A percentile compares a stretch with the other conserved stretches of the same genome.
Evolutionary conservation across 2,329 filamentous ascomycete species (phyloP).

Genomic region (Colletotrichum kahawae): DNA sequence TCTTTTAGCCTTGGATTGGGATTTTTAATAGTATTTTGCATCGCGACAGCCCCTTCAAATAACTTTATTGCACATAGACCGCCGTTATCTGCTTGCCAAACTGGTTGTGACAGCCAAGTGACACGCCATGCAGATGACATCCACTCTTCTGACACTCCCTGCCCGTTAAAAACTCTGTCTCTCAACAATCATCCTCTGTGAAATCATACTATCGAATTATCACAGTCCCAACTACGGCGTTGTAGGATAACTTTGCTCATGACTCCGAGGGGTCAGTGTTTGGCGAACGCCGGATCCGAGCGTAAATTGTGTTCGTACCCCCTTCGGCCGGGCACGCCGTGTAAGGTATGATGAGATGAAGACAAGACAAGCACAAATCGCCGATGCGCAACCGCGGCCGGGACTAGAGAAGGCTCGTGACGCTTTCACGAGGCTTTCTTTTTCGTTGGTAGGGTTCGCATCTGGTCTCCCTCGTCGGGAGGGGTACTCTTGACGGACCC

Average conservation of each 20-base stretch:
- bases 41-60: background rate
- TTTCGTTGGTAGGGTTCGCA: background rate
- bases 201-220: background rate
- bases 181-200: background rate
- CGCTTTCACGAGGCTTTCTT: rapidly evolving
- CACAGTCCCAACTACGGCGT: background rate
- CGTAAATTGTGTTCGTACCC: background rate
- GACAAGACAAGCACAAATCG: background rate
- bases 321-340: background rate
- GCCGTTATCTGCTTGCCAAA: background rate
- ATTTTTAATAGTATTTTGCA: background rate
- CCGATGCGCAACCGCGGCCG: background rate
- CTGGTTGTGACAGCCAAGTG: background rate
- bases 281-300: background rate
- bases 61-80: background rate
- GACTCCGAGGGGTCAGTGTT: background rate
- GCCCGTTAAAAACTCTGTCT: background rate
- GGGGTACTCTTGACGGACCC: background rate
- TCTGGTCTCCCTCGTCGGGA: background rate
- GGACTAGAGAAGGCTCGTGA: background rate
- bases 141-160: background rate
- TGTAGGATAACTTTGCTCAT: background rate
- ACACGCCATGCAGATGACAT: background rate
- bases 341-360: background rate
- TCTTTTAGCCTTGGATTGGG: background rate